Evolutionary conservation across 1,284 basidiomycete genomes (phyloP).

Genomic region (Ustilago sp.): DNA sequence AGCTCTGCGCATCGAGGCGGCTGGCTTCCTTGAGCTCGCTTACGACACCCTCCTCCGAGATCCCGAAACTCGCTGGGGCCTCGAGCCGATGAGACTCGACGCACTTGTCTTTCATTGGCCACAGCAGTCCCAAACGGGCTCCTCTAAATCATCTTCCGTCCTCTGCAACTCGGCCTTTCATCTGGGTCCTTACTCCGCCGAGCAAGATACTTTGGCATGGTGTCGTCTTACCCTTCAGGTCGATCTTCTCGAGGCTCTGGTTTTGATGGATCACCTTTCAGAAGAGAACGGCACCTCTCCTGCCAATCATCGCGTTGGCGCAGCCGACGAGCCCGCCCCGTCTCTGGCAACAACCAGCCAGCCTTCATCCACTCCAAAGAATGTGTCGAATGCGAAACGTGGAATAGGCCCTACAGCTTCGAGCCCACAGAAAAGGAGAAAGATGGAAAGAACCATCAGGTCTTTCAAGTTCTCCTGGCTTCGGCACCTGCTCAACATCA

Average conservation of each 20-base stretch:
- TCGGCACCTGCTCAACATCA: slow-evolving; percentile 5
- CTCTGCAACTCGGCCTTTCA: slow-evolving; percentile 23
- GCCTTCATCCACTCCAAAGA: slow-evolving; percentile 4
- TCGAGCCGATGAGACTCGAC: slow-evolving; percentile 30
- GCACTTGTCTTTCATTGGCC: slow-evolving; percentile 24
- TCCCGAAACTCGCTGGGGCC: slow-evolving; percentile 35
- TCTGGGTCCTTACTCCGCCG: slow-evolving; percentile 18
- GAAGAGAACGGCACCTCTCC: not conserved
- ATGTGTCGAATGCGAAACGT: slow-evolving; percentile 25
- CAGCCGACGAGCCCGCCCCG: not conserved
- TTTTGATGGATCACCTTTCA: not conserved
- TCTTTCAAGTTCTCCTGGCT: not conserved
- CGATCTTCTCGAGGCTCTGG: slow-evolving; percentile 27
- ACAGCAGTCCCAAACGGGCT: not conserved
- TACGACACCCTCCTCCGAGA: slow-evolving; percentile 28
- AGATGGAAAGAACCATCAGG: not conserved
- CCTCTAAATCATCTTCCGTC: not conserved
- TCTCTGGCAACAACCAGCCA: slow-evolving; percentile 8
- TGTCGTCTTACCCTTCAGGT: slow-evolving; percentile 29
- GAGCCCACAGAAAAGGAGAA: slow-evolving; percentile 28
- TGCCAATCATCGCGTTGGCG: not conserved
- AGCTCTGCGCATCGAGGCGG: slow-evolving; percentile 8
- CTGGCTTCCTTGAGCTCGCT: slow-evolving; percentile 12
- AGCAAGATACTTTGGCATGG: slow-evolving; percentile 26
- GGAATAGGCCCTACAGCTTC: not conserved